phyloP scores from a whole-genome alignment of 2,329 filamentous ascomycete species.

The Coniochaeta sp. region DNA sequence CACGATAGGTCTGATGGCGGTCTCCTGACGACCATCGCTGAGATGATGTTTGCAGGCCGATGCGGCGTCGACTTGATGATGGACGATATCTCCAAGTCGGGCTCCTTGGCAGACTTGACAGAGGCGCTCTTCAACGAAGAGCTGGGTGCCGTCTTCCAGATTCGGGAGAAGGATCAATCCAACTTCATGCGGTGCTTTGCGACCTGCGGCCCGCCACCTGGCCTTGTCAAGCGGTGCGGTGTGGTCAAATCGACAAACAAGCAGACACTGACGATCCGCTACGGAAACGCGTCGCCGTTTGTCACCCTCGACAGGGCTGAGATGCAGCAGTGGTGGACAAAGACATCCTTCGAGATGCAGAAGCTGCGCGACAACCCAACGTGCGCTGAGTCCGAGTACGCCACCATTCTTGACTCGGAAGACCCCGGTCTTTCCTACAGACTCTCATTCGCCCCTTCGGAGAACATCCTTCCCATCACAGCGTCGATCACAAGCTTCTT shows the following conservation, averaged over 20 bases:
- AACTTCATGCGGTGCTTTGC: slow-evolving; percentile 87
- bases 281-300: slow-evolving; percentile 56
- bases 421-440: slow-evolving; percentile 83
- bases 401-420: slow-evolving; percentile 62
- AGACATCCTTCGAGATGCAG: slow-evolving; percentile 88
- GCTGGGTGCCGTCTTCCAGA: slow-evolving; percentile 91
- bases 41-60: slow-evolving; percentile 98
- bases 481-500: slow-evolving; percentile 51
- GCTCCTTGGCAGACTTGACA: slow-evolving; percentile 56
- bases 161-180: slow-evolving; percentile 75
- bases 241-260: slow-evolving; percentile 61
- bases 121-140: slow-evolving; percentile 92
- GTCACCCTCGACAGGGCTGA: slow-evolving; percentile 61
- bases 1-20: slow-evolving; percentile 94
- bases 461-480: slow-evolving; percentile 65
- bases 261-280: slow-evolving; percentile 70
- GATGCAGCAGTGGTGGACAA: slow-evolving; percentile 83
- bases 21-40: slow-evolving; percentile 78
- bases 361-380: slow-evolving; percentile 79
- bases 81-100: slow-evolving; percentile 60
- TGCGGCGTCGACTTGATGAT: slow-evolving; percentile 82
- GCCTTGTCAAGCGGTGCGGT: slow-evolving; percentile 78
- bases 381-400: slow-evolving; percentile 79
- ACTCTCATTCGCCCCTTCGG: slow-evolving; percentile 70
- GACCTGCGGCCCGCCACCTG: slow-evolving; percentile 75